Base-by-base conservation (phyloP, 768 basidiomycete species). In the Chalciporus chontae region DNA sequence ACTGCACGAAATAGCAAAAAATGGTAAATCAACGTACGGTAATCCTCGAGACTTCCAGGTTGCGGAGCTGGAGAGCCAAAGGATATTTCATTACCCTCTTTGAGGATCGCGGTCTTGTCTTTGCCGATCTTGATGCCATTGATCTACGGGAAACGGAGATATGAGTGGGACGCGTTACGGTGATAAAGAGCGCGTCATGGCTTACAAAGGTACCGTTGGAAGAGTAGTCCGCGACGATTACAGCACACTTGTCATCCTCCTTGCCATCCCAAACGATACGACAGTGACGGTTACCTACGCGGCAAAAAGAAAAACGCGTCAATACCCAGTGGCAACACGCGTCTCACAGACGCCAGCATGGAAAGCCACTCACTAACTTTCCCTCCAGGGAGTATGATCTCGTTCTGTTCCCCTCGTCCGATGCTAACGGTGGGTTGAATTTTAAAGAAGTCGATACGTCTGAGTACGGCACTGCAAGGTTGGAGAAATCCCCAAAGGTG, bases 31-130 rank as follows among this genome's bases (percentile, higher is more conserved):
- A 14, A 76, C 85, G 53, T 50, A 87, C 90, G 83, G 62, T 87
- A 90, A 62, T 92, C 91, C 58, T 90, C 89, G 21, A 70, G 71
- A 26, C 57, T 76, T 43, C 71, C 69, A 41, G 63, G 66, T 59
- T 77, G 81, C 21, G 74, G 73, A 15, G 64, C 59, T 11, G 66
- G 70, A 11, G 79, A 79, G 8, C 94, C 94, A 56, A 98, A 87
- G 8, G 88, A 84, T 58, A 98, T 78, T 67, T 94, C 91, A 62
- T 90, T 89, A 7, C 94, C 93, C 29, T 77, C 71, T 49, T 69
- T 69, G 52, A 81, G 71, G 39, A 78, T 62, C 19, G 70, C 69
- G 18, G 72, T 64, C 36, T 66, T 65, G 37, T 66, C 69, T 45
- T 53, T 71, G 43, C 69, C 73, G 51, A 81, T 65, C 60, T 61